phyloP scores from a whole-genome alignment of 2,329 filamentous ascomycete genomes.

The Clathrospora elynae region DNA sequence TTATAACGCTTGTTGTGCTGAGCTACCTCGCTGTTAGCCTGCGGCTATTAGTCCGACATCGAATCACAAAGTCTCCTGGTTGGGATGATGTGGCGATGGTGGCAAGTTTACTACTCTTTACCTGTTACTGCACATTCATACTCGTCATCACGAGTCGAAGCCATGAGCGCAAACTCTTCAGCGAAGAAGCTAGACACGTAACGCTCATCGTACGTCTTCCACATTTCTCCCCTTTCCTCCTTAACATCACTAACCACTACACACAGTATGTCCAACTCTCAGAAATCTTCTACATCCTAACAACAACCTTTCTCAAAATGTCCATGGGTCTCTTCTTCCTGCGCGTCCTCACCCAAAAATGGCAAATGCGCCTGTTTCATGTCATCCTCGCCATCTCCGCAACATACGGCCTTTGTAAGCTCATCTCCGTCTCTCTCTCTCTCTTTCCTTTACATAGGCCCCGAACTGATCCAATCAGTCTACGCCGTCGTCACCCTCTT shows the following conservation, averaged over 20 bases:
- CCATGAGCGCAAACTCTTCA: conserved; percentile 17
- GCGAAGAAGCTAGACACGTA: conserved; percentile 14
- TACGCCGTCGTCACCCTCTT: conserved; percentile 40
- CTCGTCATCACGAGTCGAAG: conserved; percentile 26
- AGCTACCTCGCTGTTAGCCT: conserved; percentile 38
- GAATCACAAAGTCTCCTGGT: conserved; percentile 42
- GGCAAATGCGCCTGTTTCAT: conserved; percentile 38
- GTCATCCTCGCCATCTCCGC: conserved; percentile 29
- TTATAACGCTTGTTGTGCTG: conserved; percentile 36
- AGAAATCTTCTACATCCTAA: conserved; percentile 60
- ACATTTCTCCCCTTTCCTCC: background rate
- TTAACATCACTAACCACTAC: conserved; percentile 3
- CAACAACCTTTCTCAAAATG: conserved; percentile 55
- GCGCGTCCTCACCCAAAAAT: conserved; percentile 39
- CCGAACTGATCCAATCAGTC: too few species aligned
- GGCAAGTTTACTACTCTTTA: conserved; percentile 36
- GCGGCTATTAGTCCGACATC: conserved; percentile 41
- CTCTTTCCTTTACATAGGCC: too few species aligned
- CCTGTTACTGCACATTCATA: conserved; percentile 36
- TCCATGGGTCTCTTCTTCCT: conserved; percentile 47
- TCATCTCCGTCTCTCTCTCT: too few species aligned
- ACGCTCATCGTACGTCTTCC: conserved; percentile 28
- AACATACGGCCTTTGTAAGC: too few species aligned
- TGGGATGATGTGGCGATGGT: conserved; percentile 45
- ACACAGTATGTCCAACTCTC: conserved; percentile 38